Evolutionary conservation across 1,139 yeast genomes (phyloP), one percentile per base, ranked within the genome.

Genomic region (Candida sanyaensis): DNA sequence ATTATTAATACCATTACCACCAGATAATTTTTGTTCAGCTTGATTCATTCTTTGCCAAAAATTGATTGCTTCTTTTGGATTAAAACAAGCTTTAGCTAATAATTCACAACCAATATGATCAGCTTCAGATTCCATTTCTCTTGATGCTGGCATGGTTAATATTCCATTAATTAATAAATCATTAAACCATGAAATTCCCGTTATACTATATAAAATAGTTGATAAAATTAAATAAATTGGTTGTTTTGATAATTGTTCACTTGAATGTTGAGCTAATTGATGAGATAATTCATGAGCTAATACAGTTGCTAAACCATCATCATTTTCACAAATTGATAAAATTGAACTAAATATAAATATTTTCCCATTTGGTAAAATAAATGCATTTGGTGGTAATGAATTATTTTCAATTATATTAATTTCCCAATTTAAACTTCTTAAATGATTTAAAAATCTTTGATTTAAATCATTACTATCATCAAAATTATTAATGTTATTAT

Each of bases 51-150:
- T 76, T 49, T 77, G 66, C 99, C 99, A 93, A 51, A 93, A 77
- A 10, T 68, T 71, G 2, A 86, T 82, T 0, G 97, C 87, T 56
- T 84, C 88, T 10, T 68, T 66, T 4, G 96, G 90, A 55, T 91
- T 70, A 64, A 77, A 93, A 63, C 99, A 95, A 39, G 96, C 96
- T 51, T 83, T 73, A 2, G 97, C 83, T 96, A 93, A 88, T 55
- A 92, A 75, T 81, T 90, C 88, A 52, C 95, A 73, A 0, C 99
- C 99, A 37, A 93, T 92, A 58, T 85, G 85, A 63, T 93, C 99
- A 0, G 99, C 99, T 64, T 93, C 99, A 0, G 91, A 80, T 66
- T 93, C 99, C 96, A 89, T 89, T 55, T 83, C 90, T 58, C 99
- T 75, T 1, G 96, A 86, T 0, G 96, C 88, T 0, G 97, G 97